A percentile compares a stretch with the other conserved stretches of the same genome.
phyloP scores from a whole-genome alignment of 2,329 filamentous ascomycete species.

The Chlorencoelia australis region DNA sequence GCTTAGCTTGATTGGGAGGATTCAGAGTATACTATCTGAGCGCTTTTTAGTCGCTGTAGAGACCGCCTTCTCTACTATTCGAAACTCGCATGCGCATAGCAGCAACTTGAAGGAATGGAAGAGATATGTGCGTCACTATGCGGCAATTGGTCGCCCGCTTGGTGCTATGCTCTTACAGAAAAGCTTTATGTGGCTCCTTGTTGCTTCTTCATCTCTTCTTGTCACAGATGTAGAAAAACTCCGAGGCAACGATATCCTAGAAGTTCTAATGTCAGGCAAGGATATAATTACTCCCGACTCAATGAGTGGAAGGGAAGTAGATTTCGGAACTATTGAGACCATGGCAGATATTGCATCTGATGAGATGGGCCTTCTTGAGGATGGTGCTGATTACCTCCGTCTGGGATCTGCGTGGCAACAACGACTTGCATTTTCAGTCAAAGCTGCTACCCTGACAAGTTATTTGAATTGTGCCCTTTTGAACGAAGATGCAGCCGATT shows the following conservation, averaged over 20 bases:
- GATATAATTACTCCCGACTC: conserved; percentile 32
- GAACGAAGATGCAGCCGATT: conserved; percentile 71
- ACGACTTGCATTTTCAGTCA: conserved; percentile 74
- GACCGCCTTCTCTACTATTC: conserved; percentile 80
- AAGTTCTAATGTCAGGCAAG: conserved; percentile 54
- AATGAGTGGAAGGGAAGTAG: conserved; percentile 35
- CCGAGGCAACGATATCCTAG: conserved; percentile 56
- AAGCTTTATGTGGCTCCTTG: conserved; percentile 77
- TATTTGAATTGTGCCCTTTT: conserved; percentile 79
- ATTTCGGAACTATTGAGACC: conserved; percentile 47
- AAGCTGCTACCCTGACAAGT: conserved; percentile 69
- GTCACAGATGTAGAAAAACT: conserved; percentile 52
- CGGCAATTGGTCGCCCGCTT: conserved; percentile 66
- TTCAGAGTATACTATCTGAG: conserved; percentile 70
- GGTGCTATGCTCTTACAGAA: conserved; percentile 87
- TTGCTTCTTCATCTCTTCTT: conserved; percentile 66
- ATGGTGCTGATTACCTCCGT: conserved; percentile 80
- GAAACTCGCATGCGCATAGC: conserved; percentile 62
- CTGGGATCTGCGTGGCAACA: conserved; percentile 83
- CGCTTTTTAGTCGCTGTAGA: conserved; percentile 79
- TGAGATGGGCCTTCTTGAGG: conserved; percentile 79
- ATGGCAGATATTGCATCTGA: conserved; percentile 67
- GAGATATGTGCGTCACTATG: conserved; percentile 73
- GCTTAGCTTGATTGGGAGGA: conserved; percentile 58
- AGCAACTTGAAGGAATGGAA: conserved; percentile 74